Percentiles rank a stretch among this genome's conserved stretches.
These are phyloP conservation scores for Sporisorium reilianum DNA, from an alignment of 1,284 basidiomycete genomes.

Conservation along the genomic window DNA sequence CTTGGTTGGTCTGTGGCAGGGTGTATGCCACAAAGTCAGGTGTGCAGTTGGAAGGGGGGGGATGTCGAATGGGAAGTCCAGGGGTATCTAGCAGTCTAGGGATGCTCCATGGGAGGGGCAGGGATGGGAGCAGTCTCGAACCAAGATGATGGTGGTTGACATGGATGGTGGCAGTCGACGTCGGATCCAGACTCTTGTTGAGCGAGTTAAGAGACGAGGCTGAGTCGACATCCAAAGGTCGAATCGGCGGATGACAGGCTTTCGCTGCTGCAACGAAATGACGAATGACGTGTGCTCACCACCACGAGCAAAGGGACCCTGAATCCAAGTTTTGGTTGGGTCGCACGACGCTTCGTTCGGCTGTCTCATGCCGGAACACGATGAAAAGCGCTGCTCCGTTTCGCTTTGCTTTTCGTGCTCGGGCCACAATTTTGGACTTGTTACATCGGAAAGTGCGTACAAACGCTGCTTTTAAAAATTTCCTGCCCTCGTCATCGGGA, in stretches of 20 bases:
- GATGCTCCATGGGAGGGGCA: background rate
- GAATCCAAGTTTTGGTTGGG: background rate
- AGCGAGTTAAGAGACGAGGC: too few species aligned
- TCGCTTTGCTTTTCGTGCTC: background rate
- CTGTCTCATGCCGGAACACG: background rate
- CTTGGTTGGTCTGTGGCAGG: background rate
- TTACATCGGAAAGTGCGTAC: background rate
- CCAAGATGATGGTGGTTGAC: background rate
- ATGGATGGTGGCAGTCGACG: too few species aligned
- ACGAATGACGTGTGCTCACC: constrained; percentile 1
- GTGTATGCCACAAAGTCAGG: background rate
- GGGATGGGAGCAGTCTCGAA: background rate
- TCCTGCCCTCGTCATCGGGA: too few species aligned
- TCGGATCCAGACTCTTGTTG: too few species aligned
- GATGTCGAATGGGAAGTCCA: background rate
- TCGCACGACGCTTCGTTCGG: too few species aligned
- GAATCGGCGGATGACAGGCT: background rate
- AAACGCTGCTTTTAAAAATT: too few species aligned
- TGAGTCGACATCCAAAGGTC: background rate
- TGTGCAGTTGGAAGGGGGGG: background rate
- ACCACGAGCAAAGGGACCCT: constrained; percentile 1
- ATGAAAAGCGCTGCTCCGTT: background rate
- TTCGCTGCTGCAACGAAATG: background rate
- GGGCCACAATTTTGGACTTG: background rate
- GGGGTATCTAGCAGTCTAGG: background rate